A percentile compares a stretch with the other conserved stretches of the same genome.
These are phyloP conservation scores for Arachis monticola DNA, from an alignment of 331 rosid species.

Conservation along the genomic window DNA sequence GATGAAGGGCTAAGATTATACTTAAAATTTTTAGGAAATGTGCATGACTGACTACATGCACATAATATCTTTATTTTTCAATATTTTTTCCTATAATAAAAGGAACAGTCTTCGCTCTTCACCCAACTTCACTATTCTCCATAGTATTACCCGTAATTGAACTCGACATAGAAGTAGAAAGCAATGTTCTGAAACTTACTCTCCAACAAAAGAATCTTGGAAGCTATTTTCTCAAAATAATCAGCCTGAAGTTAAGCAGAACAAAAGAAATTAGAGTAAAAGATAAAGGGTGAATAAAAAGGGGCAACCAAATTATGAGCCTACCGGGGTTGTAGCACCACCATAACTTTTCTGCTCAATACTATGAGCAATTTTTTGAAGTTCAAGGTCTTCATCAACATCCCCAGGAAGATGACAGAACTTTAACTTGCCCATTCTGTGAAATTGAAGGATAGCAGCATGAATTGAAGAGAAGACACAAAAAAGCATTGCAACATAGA, in stretches of 20 bases:
- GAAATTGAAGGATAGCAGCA: not conserved
- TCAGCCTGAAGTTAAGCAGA: conserved; percentile 41
- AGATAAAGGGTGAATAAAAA: not conserved
- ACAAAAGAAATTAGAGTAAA: not conserved
- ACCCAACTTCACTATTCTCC: too few species aligned
- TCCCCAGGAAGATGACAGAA: conserved; percentile 46
- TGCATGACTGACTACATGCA: too few species aligned
- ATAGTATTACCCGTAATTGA: not conserved
- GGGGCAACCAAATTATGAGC: not conserved
- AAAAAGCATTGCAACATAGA: too few species aligned
- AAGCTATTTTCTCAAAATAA: conserved; percentile 49
- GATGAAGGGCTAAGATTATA: too few species aligned
- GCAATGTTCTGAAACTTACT: conserved; percentile 43
- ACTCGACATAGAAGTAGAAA: conserved; percentile 37
- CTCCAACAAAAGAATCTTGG: conserved; percentile 52
- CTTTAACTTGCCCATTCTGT: conserved; percentile 56
- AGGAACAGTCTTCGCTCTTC: too few species aligned
- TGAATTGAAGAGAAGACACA: too few species aligned
- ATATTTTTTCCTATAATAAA: too few species aligned
- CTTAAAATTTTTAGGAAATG: too few species aligned
- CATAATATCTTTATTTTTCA: too few species aligned
- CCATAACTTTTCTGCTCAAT: conserved; percentile 60
- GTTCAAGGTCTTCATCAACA: conserved; percentile 51
- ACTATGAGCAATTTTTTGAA: conserved; percentile 50
- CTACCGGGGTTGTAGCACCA: conserved; percentile 61